Percentiles rank a stretch among this genome's conserved stretches.
Conservation (phyloP, 73 alveolate genomes). For the Stentor coeruleus region DNA sequence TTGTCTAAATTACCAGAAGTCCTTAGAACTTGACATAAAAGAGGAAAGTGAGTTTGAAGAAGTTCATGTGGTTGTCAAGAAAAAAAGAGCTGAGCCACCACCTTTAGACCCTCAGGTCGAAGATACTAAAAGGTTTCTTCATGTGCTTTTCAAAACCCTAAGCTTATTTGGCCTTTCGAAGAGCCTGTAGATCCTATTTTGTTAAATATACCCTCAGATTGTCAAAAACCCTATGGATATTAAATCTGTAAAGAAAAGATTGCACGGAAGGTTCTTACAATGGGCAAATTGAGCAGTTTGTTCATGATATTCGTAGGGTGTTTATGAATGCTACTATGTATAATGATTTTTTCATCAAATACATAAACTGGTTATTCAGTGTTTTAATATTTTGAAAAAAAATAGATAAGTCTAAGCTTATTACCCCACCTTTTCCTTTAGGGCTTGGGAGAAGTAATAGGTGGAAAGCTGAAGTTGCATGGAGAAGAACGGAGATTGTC, state of each 20-base stretch:
- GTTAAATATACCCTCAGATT: constrained; percentile 53
- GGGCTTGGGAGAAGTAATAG: neutral
- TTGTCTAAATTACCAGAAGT: too few relatives aligned
- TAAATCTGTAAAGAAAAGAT: constrained; percentile 57
- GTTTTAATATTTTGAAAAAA: neutral
- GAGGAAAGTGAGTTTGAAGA: constrained; percentile 9
- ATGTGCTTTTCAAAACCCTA: neutral
- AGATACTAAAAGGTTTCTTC: neutral
- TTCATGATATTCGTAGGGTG: constrained; percentile 30
- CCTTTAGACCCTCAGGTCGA: neutral
- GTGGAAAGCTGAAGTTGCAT: neutral
- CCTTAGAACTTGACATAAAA: too few relatives aligned
- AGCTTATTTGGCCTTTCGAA: constrained; percentile 28
- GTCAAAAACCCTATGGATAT: constrained; percentile 80
- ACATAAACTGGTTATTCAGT: neutral
- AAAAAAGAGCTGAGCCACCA: neutral
- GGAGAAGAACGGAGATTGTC: neutral
- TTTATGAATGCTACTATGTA: constrained; percentile 26
- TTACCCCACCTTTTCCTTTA: neutral
- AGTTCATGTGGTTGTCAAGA: neutral
- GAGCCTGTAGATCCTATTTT: constrained; percentile 38
- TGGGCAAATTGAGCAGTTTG: constrained; percentile 8
- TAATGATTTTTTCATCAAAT: constrained; percentile 20
- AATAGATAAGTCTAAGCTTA: neutral
- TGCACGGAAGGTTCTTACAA: constrained; percentile 28